These are phyloP conservation scores for Calamus simplicifolius DNA, from an alignment of 176 grass and related monocot species.

Conservation along the genomic window DNA sequence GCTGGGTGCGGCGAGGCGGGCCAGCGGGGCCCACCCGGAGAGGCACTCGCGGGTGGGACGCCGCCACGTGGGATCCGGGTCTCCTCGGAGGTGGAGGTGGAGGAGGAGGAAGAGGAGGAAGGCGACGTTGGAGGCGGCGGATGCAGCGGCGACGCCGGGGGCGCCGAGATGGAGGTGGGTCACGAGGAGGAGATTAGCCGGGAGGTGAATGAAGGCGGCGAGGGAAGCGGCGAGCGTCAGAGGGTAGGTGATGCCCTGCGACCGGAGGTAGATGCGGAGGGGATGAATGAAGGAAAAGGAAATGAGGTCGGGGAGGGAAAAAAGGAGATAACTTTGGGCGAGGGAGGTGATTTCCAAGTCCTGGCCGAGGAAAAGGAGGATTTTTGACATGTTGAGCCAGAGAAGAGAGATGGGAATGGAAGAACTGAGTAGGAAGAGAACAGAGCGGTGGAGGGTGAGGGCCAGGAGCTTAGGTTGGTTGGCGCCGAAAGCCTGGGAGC, in stretches of 20 bases:
- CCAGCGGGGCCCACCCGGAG: constrained; percentile 53
- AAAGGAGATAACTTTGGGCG: constrained; percentile 64
- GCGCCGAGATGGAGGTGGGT: constrained; percentile 41
- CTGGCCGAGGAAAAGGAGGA: constrained; percentile 77
- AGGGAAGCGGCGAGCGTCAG: constrained; percentile 42
- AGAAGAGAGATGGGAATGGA: constrained; percentile 61
- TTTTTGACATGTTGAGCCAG: constrained; percentile 67
- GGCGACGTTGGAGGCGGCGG: constrained; percentile 67
- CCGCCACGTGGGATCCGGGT: constrained; percentile 10
- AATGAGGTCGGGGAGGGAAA: constrained; percentile 82
- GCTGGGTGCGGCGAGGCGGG: constrained; percentile 58
- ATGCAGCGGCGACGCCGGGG: constrained; percentile 54
- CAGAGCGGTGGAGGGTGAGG: constrained; percentile 69
- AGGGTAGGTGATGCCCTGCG: constrained; percentile 69
- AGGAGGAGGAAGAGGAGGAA: constrained; percentile 41
- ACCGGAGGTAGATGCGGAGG: constrained; percentile 84
- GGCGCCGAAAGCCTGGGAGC: constrained; percentile 86
- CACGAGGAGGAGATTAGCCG: constrained; percentile 62
- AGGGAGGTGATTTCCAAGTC: constrained; percentile 64
- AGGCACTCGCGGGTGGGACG: constrained; percentile 42
- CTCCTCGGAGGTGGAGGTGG: constrained; percentile 24
- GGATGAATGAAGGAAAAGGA: constrained; percentile 89
- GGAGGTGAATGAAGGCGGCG: constrained; percentile 47
- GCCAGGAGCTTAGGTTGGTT: constrained; percentile 52
- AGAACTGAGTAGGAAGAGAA: constrained; percentile 92